Base-by-base conservation (phyloP, 2,329 filamentous ascomycete genomes). In the Hymenoscyphus occultus region DNA sequence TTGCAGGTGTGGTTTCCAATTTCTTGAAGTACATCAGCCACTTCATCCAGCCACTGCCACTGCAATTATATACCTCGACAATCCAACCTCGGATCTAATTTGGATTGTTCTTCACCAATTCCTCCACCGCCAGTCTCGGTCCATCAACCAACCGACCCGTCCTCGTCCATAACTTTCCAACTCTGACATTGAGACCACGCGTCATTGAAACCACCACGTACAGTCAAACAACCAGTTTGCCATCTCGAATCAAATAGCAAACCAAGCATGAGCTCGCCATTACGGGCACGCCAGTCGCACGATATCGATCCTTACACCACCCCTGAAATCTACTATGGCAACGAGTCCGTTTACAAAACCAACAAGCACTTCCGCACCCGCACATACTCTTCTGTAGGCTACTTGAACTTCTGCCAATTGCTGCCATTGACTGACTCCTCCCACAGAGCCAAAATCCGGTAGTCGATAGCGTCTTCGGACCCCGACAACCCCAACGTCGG, bases 291-390 rank as follows among this genome's bases (percentile, higher is more conserved):
- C 31, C 63, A 58, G 6, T 72, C 69, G 19, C 71, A 67, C 48
- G 74, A 76, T 31, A 68, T 74, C 28, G 73, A 75, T 60, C 71
- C 73, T 2, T 75, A 68, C 62, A 69, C 71, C 39, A 69, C 75
- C 5, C 71, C 75, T 10, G 68, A 73, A 54, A 67, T 75, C 6
- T 76, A 76, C 61, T 76, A 76, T 65, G 72, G 73, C 42, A 61
- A 65, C 45, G 67, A 72, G 32, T 62, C 71, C 9, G 64, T 67
- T 22, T 66, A 71, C 45, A 73, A 70, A 56, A 60, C 62, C 14
- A 67, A 69, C 60, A 73, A 71, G 45, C 71, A 73, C 28, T 70
- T 68, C 42, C 68, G 74, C 48, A 70, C 71, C 13, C 68, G 72
- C 5, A 76, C 75, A 45, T 76, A 72, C 63, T 75, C 73, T 40